phyloP scores from a whole-genome alignment of 345 rosid genomes.

The Pelargonium nanum region DNA sequence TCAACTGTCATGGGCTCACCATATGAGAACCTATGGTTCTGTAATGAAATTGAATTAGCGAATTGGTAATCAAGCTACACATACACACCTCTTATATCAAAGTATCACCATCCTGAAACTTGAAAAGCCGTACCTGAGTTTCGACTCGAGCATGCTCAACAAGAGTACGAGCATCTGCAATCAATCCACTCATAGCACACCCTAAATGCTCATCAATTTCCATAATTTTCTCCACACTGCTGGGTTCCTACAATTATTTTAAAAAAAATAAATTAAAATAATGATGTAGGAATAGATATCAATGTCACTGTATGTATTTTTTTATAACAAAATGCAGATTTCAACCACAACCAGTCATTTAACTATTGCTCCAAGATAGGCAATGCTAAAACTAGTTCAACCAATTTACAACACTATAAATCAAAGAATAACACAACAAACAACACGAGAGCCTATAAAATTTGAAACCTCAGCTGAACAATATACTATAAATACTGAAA shows the following conservation, averaged over 20 bases:
- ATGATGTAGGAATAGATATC: neutral
- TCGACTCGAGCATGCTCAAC: slow-evolving; percentile 99
- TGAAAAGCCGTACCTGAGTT: slow-evolving; percentile 53
- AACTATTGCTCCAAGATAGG: no score
- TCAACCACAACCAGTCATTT: no score
- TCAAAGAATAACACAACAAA: no score
- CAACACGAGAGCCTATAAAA: no score
- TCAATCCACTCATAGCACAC: slow-evolving; percentile 97
- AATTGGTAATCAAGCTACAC: neutral
- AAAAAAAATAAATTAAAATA: neutral
- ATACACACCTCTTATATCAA: neutral
- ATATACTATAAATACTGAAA: no score
- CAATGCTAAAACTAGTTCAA: no score
- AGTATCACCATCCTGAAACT: neutral
- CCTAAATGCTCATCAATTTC: slow-evolving; percentile 95
- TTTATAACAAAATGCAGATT: no score
- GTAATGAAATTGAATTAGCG: neutral
- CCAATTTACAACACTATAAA: no score
- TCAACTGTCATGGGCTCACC: slow-evolving; percentile 99
- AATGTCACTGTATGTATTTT: neutral
- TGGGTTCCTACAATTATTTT: slow-evolving; percentile 59
- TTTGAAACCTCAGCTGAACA: no score
- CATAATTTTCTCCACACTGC: slow-evolving; percentile 98
- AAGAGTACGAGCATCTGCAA: slow-evolving; percentile 96
- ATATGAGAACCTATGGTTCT: slow-evolving; percentile 85